Evolutionary conservation across 768 basidiomycete species (phyloP), one percentile per base, ranked within the genome.

Genomic region (Suillus plorans): DNA sequence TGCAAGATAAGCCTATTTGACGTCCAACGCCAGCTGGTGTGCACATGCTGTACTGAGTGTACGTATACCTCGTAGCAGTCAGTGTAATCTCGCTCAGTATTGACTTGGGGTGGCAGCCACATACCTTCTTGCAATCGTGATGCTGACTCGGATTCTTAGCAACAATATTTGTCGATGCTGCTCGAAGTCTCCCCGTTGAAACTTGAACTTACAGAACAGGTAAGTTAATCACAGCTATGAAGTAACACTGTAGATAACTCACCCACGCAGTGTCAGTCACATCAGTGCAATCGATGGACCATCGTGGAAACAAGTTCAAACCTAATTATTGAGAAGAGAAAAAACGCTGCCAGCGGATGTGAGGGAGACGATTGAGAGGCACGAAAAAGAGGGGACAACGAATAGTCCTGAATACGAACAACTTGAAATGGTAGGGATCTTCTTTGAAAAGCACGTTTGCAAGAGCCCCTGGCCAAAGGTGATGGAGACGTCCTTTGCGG

Each of bases 371-470:
- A 47, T 77, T 4, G 62, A 67, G 10, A 71, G 65, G 59, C 70
- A 71, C 56, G 76, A 77, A 18, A 52, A 20, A 9, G 61, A 68
- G 60, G 74, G 76, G 31, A 75, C 75, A 63, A 68, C 64, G 25
- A 63, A 68, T 36, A 65, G 63, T 0, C 31, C 64, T 45, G 76
- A 77, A 61, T 78, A 78, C 62, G 65, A 69, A 50, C 3, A 31
- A 25, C 25, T 25, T 25, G 66, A 69, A 5, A 70, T 66, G 16
- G 56, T 72, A 41, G 50, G 49, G 18, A 37, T 59, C 6, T 77
- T 76, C 66, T 66, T 69, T 47, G 67, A 66, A 16, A 72, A 72
- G 58, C 76, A 80, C 53, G 65, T 73, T 5, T 79, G 75, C 55
- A 69, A 65, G 2, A 16, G 73, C 4, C 74, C 76, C 1, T 69